phyloP scores from a whole-genome alignment of 352 stramenopile species.

The Phytopythium boreale region DNA sequence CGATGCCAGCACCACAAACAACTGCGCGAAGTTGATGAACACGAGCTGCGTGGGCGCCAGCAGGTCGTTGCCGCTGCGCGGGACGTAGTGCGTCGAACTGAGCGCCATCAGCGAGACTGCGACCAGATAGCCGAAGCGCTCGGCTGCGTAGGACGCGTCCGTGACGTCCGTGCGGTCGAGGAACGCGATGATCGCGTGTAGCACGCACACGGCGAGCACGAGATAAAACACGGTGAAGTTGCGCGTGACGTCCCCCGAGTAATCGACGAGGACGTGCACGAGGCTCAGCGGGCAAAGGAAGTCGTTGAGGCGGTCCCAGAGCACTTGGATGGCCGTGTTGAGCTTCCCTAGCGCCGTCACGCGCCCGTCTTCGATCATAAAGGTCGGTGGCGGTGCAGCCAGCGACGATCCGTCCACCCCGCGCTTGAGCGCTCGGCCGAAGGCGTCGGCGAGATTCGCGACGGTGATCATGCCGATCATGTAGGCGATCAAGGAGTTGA shows the following conservation, averaged over 20 bases:
- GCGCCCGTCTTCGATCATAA: conserved; percentile 7
- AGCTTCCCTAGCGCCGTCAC: conserved; percentile 18
- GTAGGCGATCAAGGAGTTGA: conserved; percentile 22
- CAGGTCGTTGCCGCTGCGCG: conserved; percentile 19
- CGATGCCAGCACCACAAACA: background rate
- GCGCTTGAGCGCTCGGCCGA: conserved; percentile 17
- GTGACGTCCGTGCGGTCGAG: conserved; percentile 27
- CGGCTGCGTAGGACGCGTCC: conserved; percentile 13
- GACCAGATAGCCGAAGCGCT: conserved; percentile 26
- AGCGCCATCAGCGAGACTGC: conserved; percentile 19
- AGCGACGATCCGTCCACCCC: conserved; percentile 13
- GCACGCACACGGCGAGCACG: conserved; percentile 21
- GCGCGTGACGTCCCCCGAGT: conserved; percentile 13
- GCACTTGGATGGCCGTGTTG: conserved; percentile 27
- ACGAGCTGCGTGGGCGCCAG: conserved; percentile 13
- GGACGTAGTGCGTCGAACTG: conserved; percentile 16
- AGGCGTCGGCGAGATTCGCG: conserved; percentile 19
- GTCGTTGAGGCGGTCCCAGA: conserved; percentile 32
- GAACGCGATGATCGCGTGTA: conserved; percentile 26
- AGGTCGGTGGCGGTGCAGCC: conserved; percentile 10
- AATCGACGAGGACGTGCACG: conserved; percentile 21
- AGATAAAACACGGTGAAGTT: conserved; percentile 30
- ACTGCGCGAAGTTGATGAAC: conserved; percentile 9
- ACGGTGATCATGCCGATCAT: conserved; percentile 20
- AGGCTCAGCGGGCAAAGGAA: conserved; percentile 25